A percentile compares a stretch with the other conserved stretches of the same genome.
These are phyloP conservation scores for Smithsoniella earleae DNA, from an alignment of 163 green algal genomes.

Conservation along the genomic window DNA sequence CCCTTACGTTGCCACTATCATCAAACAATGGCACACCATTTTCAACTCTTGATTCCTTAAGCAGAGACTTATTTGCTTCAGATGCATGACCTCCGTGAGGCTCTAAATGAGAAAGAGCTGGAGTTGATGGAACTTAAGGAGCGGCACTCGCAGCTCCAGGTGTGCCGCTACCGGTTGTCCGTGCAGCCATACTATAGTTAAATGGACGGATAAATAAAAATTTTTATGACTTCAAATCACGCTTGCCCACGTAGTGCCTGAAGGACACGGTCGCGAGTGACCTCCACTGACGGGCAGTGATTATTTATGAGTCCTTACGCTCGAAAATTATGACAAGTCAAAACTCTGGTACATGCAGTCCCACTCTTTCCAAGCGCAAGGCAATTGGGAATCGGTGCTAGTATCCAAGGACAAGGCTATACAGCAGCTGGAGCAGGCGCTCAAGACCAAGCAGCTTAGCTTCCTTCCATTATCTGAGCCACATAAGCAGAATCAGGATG, in stretches of 20 bases:
- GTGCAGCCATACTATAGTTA: too few species aligned
- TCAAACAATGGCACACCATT: not conserved
- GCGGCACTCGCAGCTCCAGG: slow-evolving; percentile 56
- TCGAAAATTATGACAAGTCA: too few species aligned
- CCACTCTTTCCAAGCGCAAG: slow-evolving; percentile 53
- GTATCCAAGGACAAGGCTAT: slow-evolving; percentile 60
- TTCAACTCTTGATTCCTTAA: not conserved
- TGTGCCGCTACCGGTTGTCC: too few species aligned
- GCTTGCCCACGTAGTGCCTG: too few species aligned
- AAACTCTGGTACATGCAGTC: too few species aligned
- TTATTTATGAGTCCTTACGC: too few species aligned
- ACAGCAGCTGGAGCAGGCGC: slow-evolving; percentile 54
- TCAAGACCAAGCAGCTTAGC: slow-evolving; percentile 43
- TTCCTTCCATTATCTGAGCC: slow-evolving; percentile 29
- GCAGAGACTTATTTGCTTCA: not conserved
- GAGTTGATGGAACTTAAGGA: slow-evolving; percentile 59
- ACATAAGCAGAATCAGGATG: not conserved
- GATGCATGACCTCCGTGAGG: slow-evolving; percentile 14
- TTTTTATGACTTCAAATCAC: too few species aligned
- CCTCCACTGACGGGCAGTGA: too few species aligned
- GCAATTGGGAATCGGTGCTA: slow-evolving; percentile 58
- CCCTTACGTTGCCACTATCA: not conserved
- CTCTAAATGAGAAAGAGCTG: slow-evolving; percentile 58
- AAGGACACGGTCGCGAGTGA: too few species aligned
- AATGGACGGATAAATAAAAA: too few species aligned